Evolutionary conservation across 495 filamentous ascomycete species (phyloP).

Genomic region (Tuber aestivum): DNA sequence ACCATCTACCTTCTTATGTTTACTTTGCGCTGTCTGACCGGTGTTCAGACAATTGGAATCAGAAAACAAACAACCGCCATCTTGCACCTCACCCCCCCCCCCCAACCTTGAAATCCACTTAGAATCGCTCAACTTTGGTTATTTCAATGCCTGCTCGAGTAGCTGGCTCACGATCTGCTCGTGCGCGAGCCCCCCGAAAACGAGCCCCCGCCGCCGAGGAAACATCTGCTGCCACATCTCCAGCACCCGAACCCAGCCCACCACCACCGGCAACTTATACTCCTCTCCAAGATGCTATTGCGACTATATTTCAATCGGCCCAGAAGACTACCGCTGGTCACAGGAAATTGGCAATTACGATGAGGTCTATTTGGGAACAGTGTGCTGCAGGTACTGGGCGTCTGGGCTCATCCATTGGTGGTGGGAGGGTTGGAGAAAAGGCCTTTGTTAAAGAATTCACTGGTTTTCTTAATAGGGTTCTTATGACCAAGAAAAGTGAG

Average conservation of each 20-base stretch:
- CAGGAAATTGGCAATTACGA: conserved; percentile 75
- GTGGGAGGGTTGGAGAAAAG: conserved; percentile 56
- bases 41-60: background rate
- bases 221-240: conserved; percentile 17
- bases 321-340: conserved; percentile 84
- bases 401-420: conserved; percentile 38
- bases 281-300: conserved; percentile 27
- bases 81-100: background rate
- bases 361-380: conserved; percentile 80
- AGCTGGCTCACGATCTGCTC: conserved; percentile 20
- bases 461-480: conserved; percentile 70
- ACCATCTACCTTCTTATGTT: background rate
- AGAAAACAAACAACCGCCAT: background rate
- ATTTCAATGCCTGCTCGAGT: conserved; percentile 28
- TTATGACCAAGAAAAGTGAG: conserved; percentile 89
- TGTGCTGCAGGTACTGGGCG: conserved; percentile 66
- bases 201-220: conserved; percentile 13
- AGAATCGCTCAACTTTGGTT: background rate
- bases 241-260: conserved; percentile 22
- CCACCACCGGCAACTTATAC: conserved; percentile 20
- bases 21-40: background rate
- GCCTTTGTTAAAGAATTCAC: conserved; percentile 82
- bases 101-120: background rate
- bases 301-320: conserved; percentile 69
- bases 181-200: conserved; percentile 19